phyloP scores from a whole-genome alignment of 1,139 yeast genomes.

The Suhomyces choctaworum region DNA sequence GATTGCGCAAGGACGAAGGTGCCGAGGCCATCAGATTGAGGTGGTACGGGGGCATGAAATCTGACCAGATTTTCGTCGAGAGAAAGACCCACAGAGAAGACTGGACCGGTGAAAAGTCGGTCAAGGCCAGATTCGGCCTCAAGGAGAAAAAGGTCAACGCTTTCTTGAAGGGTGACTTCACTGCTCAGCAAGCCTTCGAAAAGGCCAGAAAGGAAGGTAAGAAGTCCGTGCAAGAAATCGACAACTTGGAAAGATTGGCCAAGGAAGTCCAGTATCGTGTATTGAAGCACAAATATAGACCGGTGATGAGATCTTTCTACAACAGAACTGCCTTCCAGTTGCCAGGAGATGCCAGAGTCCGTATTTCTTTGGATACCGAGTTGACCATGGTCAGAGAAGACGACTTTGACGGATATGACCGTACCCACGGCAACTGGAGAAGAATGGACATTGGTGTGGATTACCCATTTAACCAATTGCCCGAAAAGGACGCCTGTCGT shows the following conservation, averaged over 20 bases:
- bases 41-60: constrained; percentile 98
- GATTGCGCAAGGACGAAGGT: constrained; percentile 95
- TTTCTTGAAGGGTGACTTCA: constrained; percentile 77
- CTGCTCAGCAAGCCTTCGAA: constrained; percentile 87
- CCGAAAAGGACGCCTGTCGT: constrained; percentile 81
- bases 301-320: constrained; percentile 93
- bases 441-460: constrained; percentile 98
- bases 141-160: constrained; percentile 89
- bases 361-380: constrained; percentile 96
- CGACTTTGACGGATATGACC: constrained; percentile 87
- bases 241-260: constrained; percentile 87
- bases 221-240: constrained; percentile 83
- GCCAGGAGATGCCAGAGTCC: constrained; percentile 98
- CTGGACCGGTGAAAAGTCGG: constrained; percentile 99
- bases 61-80: constrained; percentile 91
- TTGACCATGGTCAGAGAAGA: constrained; percentile 96
- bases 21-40: constrained; percentile 97
- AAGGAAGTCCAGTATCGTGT: constrained; percentile 90
- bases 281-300: constrained; percentile 79
- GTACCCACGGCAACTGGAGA: constrained; percentile 95
- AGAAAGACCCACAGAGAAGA: constrained; percentile 98
- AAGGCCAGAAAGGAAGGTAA: constrained; percentile 92
- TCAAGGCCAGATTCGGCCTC: constrained; percentile 90
- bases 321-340: constrained; percentile 98
- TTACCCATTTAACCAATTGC: constrained; percentile 85